Evolutionary conservation across 2,329 filamentous ascomycete genomes (phyloP).

Genomic region (Hymenoscyphus occultus): DNA sequence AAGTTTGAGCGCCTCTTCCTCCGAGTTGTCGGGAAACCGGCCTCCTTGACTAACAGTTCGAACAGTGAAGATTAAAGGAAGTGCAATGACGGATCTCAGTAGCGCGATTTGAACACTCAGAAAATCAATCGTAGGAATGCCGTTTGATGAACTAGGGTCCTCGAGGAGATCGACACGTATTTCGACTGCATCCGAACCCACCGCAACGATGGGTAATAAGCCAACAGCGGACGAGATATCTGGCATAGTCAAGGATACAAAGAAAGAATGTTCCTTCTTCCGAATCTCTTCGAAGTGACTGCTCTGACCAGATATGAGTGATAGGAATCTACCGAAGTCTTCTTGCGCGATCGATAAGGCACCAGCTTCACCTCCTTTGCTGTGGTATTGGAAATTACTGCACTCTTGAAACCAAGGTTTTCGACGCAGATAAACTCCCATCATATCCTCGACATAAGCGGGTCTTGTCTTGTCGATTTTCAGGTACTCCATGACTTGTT

Average conservation of each 20-base stretch:
- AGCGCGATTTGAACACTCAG: constrained; percentile 78
- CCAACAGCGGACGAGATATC: constrained; percentile 62
- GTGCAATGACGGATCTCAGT: constrained; percentile 65
- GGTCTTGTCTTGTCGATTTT: constrained; percentile 85
- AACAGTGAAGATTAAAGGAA: constrained; percentile 90
- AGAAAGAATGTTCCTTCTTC: constrained; percentile 77
- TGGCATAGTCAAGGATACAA: constrained; percentile 85
- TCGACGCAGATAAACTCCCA: constrained; percentile 82
- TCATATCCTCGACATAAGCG: constrained; percentile 89
- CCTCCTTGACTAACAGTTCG: constrained; percentile 85
- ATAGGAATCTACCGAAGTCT: constrained; percentile 73
- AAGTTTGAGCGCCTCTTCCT: constrained; percentile 68
- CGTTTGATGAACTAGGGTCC: constrained; percentile 55
- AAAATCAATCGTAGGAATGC: constrained; percentile 66
- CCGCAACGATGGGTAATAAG: constrained; percentile 67
- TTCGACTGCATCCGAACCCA: constrained; percentile 91
- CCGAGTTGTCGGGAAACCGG: constrained; percentile 74
- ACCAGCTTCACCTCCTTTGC: constrained; percentile 53
- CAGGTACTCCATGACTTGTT: constrained; percentile 84
- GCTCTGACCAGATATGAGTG: constrained; percentile 63
- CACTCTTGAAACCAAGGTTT: constrained; percentile 89
- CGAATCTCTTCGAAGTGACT: constrained; percentile 54
- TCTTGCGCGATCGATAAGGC: constrained; percentile 38
- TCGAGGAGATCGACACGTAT: constrained; percentile 86
- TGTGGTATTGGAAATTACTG: constrained; percentile 93